Percentiles rank a stretch among this genome's conserved stretches.
These are phyloP conservation scores for Umbilicaria muhlenbergii DNA, from an alignment of 495 filamentous ascomycete species.

Conservation along the genomic window DNA sequence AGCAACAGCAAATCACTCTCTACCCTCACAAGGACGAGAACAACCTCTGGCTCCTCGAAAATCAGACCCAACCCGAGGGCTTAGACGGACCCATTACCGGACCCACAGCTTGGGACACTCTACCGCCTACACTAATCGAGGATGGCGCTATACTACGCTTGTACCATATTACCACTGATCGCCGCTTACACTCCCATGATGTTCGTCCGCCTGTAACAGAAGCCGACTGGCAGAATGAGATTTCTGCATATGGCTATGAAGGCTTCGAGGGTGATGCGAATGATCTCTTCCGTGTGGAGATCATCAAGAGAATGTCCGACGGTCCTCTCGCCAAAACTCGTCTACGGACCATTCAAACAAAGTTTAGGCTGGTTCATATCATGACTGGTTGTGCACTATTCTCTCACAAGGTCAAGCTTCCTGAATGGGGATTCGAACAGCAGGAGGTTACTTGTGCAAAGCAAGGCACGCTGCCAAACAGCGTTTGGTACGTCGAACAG, in stretches of 20 bases:
- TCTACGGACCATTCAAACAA: constrained; percentile 86
- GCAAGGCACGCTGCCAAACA: constrained; percentile 85
- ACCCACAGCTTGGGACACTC: constrained; percentile 65
- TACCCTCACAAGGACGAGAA: constrained; percentile 99
- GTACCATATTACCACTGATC: constrained; percentile 68
- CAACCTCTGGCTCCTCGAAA: constrained; percentile 86
- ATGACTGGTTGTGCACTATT: constrained; percentile 97
- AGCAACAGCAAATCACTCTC: constrained; percentile 95
- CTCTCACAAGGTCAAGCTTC: constrained; percentile 96
- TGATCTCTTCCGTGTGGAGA: constrained; percentile 88
- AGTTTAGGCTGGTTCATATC: constrained; percentile 84
- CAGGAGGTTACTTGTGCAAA: constrained; percentile 97
- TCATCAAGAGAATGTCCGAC: constrained; percentile 79
- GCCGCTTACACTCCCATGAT: constrained; percentile 91
- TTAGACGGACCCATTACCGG: constrained; percentile 65
- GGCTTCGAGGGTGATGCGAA: constrained; percentile 96
- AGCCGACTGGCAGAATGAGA: constrained; percentile 96
- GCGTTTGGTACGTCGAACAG: constrained; percentile 86
- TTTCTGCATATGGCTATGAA: constrained; percentile 94
- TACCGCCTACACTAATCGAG: constrained; percentile 51
- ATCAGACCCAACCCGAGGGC: constrained; percentile 81
- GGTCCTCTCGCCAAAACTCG: constrained; percentile 65
- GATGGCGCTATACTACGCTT: constrained; percentile 69
- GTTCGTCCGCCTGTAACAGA: constrained; percentile 94
- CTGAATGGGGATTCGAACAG: constrained; percentile 92